Evolutionary conservation across 2,329 filamentous ascomycete genomes (phyloP), one percentile per base, ranked within the genome.

Genomic region (Penicillium hesseltinei): DNA sequence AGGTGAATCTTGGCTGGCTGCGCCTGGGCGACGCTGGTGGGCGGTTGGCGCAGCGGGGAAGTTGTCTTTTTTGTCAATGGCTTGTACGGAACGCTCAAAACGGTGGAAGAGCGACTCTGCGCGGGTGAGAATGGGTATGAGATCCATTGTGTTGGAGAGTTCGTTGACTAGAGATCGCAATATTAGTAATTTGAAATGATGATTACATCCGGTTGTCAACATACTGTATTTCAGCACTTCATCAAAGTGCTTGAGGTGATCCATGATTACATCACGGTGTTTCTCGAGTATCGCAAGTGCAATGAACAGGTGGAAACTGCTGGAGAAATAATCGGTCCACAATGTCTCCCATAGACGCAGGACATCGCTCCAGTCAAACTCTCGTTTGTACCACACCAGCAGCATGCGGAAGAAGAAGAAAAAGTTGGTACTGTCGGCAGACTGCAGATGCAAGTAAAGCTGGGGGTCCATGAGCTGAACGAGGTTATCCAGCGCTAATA

Each of bases 331-430:
- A 72, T 99, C 94, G 2, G 94, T 97, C 94, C 95, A 99, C 2
- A 97, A 78, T 0, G 84, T 82, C 75, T 99, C 94, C 94, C 94
- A 99, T 4, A 99, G 79, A 19, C 90, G 84, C 35, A 97, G 78
- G 11, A 96, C 86, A 69, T 97, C 92, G 47, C 83, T 74, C 91
- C 93, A 99, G 64, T 86, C 84, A 68, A 99, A 99, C 75, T 99
- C 94, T 47, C 94, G 88, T 80, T 99, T 99, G 76, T 94, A 99
- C 94, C 94, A 99, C 10, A 99, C 94, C 1, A 99, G 82, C 35
- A 99, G 82, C 94, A 97, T 97, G 59, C 94, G 90, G 84, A 97
- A 99, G 81, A 99, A 97, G 80, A 99, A 99, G 77, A 99, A 99
- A 76, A 99, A 99, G 74, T 99, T 99, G 25, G 94, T 99, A 69